Evolutionary conservation across 805 yeast genomes (phyloP).

Genomic region (Candida morakotiae): DNA sequence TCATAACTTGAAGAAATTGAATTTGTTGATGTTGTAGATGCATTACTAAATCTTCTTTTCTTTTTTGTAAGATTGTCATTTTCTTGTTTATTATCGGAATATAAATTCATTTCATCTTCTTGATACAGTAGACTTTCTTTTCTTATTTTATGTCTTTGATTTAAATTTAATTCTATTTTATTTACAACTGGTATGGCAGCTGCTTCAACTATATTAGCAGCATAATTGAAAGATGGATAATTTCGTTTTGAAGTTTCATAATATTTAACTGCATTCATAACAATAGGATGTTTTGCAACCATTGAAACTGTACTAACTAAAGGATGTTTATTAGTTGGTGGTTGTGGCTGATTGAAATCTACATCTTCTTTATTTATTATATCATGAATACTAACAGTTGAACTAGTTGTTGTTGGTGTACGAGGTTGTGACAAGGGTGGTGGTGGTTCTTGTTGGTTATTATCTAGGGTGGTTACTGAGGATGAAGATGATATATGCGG

Average conservation of each 20-base stretch:
- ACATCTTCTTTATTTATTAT: conserved; percentile 4
- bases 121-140: conserved; percentile 1
- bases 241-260: conserved; percentile 43
- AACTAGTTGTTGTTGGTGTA: conserved; percentile 1
- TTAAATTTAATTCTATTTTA: conserved; percentile 43
- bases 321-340: conserved; percentile 24
- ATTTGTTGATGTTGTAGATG: conserved; percentile 6
- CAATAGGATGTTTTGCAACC: conserved; percentile 39
- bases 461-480: conserved; percentile 11
- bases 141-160: conserved; percentile 30
- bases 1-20: conserved; percentile 31
- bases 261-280: conserved; percentile 46
- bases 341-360: not conserved
- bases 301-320: conserved; percentile 34
- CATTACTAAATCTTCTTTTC: conserved; percentile 20
- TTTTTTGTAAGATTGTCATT: not conserved
- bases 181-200: conserved; percentile 53
- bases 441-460: not conserved
- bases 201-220: conserved; percentile 56
- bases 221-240: conserved; percentile 51
- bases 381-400: conserved; percentile 3
- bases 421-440: not conserved
- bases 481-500: conserved; percentile 14
- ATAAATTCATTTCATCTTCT: conserved; percentile 8
- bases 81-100: conserved; percentile 8